These are phyloP conservation scores for Penicillium flavigenum DNA, from an alignment of 495 filamentous ascomycete species.

Conservation along the genomic window DNA sequence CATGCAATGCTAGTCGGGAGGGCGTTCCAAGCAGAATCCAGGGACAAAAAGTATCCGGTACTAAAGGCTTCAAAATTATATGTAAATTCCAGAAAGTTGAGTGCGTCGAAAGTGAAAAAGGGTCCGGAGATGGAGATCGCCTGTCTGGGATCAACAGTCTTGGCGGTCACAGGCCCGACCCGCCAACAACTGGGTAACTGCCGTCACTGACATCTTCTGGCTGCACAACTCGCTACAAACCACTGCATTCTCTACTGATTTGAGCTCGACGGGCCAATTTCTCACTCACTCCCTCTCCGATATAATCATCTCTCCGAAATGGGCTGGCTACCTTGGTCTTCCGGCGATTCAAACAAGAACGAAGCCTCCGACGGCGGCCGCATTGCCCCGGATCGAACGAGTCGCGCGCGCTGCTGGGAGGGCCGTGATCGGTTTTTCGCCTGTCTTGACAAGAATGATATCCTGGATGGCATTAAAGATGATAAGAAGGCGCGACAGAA, in stretches of 20 bases:
- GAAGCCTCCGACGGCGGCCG: constrained; percentile 58
- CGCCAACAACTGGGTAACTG: background rate
- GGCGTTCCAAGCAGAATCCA: background rate
- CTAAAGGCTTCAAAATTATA: background rate
- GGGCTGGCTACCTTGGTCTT: constrained; percentile 47
- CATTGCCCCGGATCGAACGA: constrained; percentile 72
- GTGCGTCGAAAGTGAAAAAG: constrained; percentile 2
- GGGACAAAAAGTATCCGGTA: background rate
- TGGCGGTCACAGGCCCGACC: constrained; percentile 11
- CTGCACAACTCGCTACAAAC: background rate
- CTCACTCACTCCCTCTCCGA: background rate
- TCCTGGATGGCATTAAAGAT: constrained; percentile 80
- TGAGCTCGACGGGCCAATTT: background rate
- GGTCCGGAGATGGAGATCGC: constrained; percentile 4
- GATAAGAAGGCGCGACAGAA: constrained; percentile 60
- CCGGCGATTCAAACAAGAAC: constrained; percentile 40
- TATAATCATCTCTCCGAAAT: constrained; percentile 33
- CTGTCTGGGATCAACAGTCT: constrained; percentile 10
- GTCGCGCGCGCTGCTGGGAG: constrained; percentile 81
- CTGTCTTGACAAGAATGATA: constrained; percentile 77
- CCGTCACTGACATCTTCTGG: constrained; percentile 2
- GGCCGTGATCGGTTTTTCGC: constrained; percentile 81
- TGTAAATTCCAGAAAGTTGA: background rate
- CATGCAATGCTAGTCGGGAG: constrained; percentile 14
- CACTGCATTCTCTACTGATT: background rate